Evolutionary conservation across 768 basidiomycete genomes (phyloP), one percentile per base, ranked within the genome.

Genomic region (Boletus eberwhitei): DNA sequence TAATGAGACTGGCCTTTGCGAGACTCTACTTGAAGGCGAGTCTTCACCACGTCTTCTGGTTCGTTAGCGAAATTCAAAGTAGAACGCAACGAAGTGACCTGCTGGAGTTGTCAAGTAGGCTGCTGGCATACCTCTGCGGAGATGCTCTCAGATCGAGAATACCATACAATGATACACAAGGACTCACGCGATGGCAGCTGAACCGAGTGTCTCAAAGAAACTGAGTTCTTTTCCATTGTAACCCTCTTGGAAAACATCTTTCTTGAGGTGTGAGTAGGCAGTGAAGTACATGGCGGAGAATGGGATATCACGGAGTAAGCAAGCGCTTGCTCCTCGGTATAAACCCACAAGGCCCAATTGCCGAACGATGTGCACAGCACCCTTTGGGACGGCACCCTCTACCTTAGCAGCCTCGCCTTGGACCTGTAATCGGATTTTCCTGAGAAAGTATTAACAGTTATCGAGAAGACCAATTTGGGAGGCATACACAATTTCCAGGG

Each of bases 281-380:
- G 90, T 83, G 76, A 93, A 92, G 71, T 92, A 93, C 60, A 94
- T 88, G 36, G 93, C 94, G 32, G 95, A 98, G 74, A 98, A 99
- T 2, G 97, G 97, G 50, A 98, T 93, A 69, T 98, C 96, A 46
- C 94, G 90, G 34, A 94, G 81, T 62, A 98, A 74, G 73, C 97
- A 99, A 21, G 96, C 97, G 56, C 84, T 86, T 16, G 95, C 86
- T 47, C 97, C 97, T 70, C 83, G 88, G 78, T 99, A 99, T 39
- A 98, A 75, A 21, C 97, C 97, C 46, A 99, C 52, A 34, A 99
- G 76, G 51, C 97, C 97, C 52, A 99, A 77, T 68, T 95, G 92
- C 43, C 90, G 86, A 54, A 99, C 81, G 66, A 99, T 96, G 70
- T 98, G 94, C 6, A 88, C 71, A 16, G 96, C 96, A 24, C 95